Evolutionary conservation across 2,329 filamentous ascomycete genomes (phyloP).

Genomic region (Sporothrix luriei): DNA sequence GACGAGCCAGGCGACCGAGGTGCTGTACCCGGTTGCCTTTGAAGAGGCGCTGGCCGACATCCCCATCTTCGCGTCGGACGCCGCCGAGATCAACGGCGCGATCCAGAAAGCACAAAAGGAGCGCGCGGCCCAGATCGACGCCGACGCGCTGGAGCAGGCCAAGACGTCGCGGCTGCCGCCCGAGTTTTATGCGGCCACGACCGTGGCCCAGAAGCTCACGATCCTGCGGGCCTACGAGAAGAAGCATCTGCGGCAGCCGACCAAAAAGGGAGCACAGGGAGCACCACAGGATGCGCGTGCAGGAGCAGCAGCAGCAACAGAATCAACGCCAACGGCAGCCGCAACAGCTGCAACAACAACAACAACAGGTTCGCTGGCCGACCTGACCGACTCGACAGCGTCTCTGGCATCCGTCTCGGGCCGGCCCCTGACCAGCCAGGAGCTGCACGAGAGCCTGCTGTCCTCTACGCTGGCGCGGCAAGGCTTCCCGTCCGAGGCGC

Average conservation of each 20-base stretch:
- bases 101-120: conserved; percentile 48
- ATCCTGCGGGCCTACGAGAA: conserved; percentile 48
- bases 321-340: not conserved
- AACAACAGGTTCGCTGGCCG: not conserved
- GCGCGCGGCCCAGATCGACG: conserved; percentile 40
- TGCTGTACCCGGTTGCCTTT: conserved; percentile 58
- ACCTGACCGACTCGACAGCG: conserved; percentile 34
- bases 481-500: conserved; percentile 55
- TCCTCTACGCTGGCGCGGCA: conserved; percentile 49
- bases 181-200: conserved; percentile 48
- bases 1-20: conserved; percentile 53
- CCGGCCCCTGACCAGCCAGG: conserved; percentile 44
- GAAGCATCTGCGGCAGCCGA: conserved; percentile 33
- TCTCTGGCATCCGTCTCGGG: conserved; percentile 33
- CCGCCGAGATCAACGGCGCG: conserved; percentile 48
- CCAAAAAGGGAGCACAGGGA: not conserved
- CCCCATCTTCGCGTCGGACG: conserved; percentile 60
- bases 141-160: conserved; percentile 45
- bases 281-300: not conserved
- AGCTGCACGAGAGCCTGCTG: conserved; percentile 61
- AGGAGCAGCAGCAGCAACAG: not conserved
- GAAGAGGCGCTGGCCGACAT: conserved; percentile 57
- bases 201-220: conserved; percentile 54
- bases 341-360: not conserved
- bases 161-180: conserved; percentile 45